Evolutionary conservation across 441 rosid genomes (phyloP).

Genomic region (Omphalea diandra): DNA sequence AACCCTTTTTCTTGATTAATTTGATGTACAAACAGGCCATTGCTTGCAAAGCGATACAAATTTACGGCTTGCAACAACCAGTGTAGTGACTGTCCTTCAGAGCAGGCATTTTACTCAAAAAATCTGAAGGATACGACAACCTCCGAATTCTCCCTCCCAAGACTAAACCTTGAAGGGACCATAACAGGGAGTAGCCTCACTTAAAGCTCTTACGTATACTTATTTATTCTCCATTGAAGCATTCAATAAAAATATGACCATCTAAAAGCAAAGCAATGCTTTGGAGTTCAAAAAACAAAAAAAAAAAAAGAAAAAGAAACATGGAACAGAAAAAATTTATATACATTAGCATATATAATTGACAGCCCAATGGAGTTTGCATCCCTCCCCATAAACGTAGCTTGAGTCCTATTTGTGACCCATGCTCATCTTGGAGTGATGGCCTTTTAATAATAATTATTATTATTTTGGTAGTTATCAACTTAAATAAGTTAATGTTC

Average conservation of each 20-base stretch:
- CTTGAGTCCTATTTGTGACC: too few relatives aligned
- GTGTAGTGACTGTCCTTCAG: background rate
- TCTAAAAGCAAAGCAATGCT: background rate
- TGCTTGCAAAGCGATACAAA: background rate
- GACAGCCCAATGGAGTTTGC: too few relatives aligned
- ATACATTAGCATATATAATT: background rate
- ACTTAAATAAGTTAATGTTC: too few relatives aligned
- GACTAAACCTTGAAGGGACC: background rate
- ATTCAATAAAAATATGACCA: constrained; percentile 5
- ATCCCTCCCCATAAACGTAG: too few relatives aligned
- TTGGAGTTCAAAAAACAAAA: background rate
- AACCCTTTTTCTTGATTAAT: background rate
- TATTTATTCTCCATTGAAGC: background rate
- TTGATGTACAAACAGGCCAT: background rate
- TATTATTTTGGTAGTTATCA: too few relatives aligned
- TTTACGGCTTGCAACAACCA: background rate
- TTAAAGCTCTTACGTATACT: background rate
- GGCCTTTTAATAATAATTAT: too few relatives aligned
- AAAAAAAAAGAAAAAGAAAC: background rate
- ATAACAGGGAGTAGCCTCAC: background rate
- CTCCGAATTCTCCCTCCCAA: constrained; percentile 4
- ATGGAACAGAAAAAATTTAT: background rate
- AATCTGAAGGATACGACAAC: background rate
- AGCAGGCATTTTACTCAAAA: background rate
- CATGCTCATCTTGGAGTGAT: too few relatives aligned